Evolutionary conservation across 2,329 filamentous ascomycete species (phyloP).

Genomic region (Fusarium sp.): DNA sequence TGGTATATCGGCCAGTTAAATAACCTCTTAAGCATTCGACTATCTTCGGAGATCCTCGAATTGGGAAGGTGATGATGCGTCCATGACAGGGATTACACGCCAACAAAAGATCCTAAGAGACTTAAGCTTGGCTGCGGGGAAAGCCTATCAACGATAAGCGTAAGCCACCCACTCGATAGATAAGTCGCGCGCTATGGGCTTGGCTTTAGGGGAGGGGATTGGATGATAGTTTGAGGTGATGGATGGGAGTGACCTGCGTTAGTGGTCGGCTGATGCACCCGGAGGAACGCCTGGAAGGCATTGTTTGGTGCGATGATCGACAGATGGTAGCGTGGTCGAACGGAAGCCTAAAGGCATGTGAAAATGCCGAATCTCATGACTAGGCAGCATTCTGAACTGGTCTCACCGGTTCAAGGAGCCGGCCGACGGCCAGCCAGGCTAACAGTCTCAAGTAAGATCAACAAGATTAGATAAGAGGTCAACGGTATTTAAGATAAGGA

Average conservation of each 20-base stretch:
- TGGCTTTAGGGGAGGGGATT: neutral
- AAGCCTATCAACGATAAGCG: constrained; percentile 2
- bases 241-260: neutral
- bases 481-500: neutral
- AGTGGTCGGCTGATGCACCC: neutral
- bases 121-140: neutral
- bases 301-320: neutral
- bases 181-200: neutral
- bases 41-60: constrained; percentile 11
- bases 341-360: neutral
- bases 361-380: neutral
- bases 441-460: neutral
- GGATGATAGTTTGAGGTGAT: neutral
- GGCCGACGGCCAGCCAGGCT: neutral
- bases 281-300: neutral
- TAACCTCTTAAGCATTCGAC: constrained; percentile 4
- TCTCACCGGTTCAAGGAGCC: neutral
- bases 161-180: constrained; percentile 7
- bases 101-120: constrained; percentile 14
- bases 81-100: neutral
- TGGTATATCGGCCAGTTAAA: constrained; percentile 5
- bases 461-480: neutral
- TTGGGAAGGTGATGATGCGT: constrained; percentile 18
- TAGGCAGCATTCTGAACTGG: neutral
- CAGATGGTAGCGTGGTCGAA: neutral